These are phyloP conservation scores for Trametes gibbosa DNA, from an alignment of 768 basidiomycete genomes.

Conservation along the genomic window DNA sequence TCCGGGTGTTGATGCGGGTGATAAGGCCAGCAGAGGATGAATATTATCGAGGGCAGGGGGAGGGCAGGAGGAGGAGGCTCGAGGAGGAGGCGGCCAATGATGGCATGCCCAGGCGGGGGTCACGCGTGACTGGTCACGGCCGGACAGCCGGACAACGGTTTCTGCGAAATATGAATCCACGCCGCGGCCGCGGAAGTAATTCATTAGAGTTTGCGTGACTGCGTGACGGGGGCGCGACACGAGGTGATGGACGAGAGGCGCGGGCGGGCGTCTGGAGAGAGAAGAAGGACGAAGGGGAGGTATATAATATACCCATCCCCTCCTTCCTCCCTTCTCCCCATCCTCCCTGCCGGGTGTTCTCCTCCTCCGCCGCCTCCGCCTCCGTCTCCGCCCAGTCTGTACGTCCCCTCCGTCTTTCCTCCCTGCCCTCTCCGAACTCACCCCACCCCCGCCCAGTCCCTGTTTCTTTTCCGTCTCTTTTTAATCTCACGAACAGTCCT, in stretches of 20 bases:
- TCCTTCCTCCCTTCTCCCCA: conserved; percentile 18
- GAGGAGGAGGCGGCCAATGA: background rate
- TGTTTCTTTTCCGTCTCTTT: conserved; percentile 17
- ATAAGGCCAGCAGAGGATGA: conserved; percentile 2
- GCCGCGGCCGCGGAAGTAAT: conserved; percentile 21
- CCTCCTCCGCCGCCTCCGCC: conserved; percentile 3
- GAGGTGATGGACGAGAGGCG: conserved; percentile 13
- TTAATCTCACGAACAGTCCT: conserved; percentile 22
- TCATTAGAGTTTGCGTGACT: conserved; percentile 16
- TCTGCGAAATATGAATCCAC: background rate
- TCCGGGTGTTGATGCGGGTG: conserved; percentile 17
- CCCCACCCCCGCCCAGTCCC: conserved; percentile 6
- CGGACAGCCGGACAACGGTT: conserved; percentile 10
- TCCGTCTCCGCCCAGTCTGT: conserved; percentile 13
- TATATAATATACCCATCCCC: conserved; percentile 26
- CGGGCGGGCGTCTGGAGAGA: background rate
- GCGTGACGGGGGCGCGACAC: conserved; percentile 9
- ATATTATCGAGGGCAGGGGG: background rate
- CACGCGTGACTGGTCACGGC: background rate
- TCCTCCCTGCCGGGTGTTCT: conserved; percentile 17
- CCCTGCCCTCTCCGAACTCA: conserved; percentile 21
- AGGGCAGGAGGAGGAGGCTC: conserved; percentile 3
- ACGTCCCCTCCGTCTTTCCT: conserved; percentile 18
- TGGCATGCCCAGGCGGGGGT: background rate
- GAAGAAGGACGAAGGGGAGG: background rate